Conservation (phyloP, 345 rosid species). For the Eutrema heterophyllum region DNA sequence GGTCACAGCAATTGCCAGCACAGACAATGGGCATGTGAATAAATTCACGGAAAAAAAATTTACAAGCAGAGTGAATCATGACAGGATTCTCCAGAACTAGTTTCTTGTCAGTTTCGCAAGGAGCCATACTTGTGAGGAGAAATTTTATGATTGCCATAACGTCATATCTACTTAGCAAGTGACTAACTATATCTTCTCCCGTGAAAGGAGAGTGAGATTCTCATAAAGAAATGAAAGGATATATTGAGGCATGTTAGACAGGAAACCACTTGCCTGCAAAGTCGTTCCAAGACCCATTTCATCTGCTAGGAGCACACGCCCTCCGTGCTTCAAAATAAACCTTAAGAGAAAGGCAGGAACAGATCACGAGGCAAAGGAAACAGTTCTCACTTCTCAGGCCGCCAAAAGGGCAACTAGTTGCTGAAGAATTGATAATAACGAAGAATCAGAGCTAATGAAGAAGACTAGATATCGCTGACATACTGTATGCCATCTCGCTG, state of each 20-base stretch:
- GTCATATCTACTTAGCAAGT: conserved; percentile 1
- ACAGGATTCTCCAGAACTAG: background rate
- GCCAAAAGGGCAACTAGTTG: background rate
- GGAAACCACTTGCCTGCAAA: conserved; percentile 53
- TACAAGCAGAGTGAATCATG: conserved; percentile 5
- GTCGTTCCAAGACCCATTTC: conserved; percentile 99
- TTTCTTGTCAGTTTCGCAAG: conserved; percentile 7
- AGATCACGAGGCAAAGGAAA: conserved; percentile 11
- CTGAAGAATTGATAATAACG: background rate
- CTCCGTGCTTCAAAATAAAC: conserved; percentile 87
- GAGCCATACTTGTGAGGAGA: conserved; percentile 1
- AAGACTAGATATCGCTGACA: conserved; percentile 5
- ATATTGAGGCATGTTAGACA: background rate
- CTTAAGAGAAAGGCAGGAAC: conserved; percentile 31
- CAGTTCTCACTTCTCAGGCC: background rate
- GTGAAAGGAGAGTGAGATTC: background rate
- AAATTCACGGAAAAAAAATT: background rate
- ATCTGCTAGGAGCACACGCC: conserved; percentile 82
- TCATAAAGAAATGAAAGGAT: background rate
- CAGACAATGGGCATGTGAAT: conserved; percentile 4
- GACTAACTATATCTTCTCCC: background rate
- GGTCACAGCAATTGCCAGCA: conserved; percentile 80
- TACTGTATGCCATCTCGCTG: conserved; percentile 96
- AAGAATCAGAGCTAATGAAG: conserved; percentile 10
- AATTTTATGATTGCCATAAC: background rate